phyloP scores from a whole-genome alignment of 2,329 filamentous ascomycete genomes.

The Alternaria conjuncta region DNA sequence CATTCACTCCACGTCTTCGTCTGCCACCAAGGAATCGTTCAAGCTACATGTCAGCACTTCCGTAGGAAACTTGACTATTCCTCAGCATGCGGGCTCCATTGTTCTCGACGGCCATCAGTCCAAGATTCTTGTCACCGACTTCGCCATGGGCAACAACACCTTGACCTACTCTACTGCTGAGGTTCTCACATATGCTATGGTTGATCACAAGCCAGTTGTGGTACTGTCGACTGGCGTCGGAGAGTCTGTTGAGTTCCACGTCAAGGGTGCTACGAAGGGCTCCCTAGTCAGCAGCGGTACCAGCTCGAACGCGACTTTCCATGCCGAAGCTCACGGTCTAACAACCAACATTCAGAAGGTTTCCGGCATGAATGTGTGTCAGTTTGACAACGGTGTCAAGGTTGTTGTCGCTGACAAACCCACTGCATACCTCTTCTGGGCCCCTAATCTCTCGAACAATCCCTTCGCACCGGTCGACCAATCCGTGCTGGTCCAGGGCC shows the following conservation, averaged over 20 bases:
- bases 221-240: constrained; percentile 50
- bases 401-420: constrained; percentile 48
- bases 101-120: constrained; percentile 66
- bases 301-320: constrained; percentile 53
- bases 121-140: constrained; percentile 68
- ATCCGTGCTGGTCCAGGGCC: constrained; percentile 50
- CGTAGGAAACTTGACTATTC: constrained; percentile 60
- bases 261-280: constrained; percentile 47
- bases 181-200: constrained; percentile 54
- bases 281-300: constrained; percentile 49
- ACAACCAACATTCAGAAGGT: constrained; percentile 41
- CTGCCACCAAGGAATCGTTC: constrained; percentile 60
- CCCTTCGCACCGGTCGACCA: constrained; percentile 49
- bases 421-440: constrained; percentile 49
- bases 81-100: constrained; percentile 57
- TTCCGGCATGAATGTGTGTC: constrained; percentile 41
- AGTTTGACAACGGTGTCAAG: constrained; percentile 47
- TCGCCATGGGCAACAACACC: constrained; percentile 60
- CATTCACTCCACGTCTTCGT: constrained; percentile 61
- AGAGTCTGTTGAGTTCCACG: constrained; percentile 51
- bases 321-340: constrained; percentile 47
- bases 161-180: constrained; percentile 62
- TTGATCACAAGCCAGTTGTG: constrained; percentile 46
- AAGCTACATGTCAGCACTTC: constrained; percentile 64
- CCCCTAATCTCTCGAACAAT: constrained; percentile 48